These are phyloP conservation scores for Phialophora chinensis DNA, from an alignment of 2,329 filamentous ascomycete species.

Conservation along the genomic window DNA sequence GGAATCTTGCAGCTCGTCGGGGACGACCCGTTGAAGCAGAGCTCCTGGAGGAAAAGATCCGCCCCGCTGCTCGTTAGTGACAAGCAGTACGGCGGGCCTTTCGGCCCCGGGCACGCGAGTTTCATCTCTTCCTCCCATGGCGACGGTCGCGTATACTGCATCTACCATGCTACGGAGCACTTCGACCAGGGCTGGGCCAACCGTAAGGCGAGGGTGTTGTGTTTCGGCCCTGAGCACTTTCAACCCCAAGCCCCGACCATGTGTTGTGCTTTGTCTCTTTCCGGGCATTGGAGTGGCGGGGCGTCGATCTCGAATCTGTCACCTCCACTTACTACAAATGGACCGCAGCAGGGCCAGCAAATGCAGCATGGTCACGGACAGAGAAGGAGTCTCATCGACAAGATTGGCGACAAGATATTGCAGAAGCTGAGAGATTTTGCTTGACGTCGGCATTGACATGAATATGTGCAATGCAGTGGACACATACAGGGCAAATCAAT, in stretches of 20 bases:
- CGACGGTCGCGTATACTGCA: constrained; percentile 33
- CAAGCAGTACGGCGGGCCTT: constrained; percentile 32
- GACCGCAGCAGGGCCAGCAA: neutral
- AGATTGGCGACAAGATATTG: constrained; percentile 7
- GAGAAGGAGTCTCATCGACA: constrained; percentile 12
- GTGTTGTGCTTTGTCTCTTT: constrained; percentile 32
- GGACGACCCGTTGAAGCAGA: constrained; percentile 30
- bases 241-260: constrained; percentile 24
- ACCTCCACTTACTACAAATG: neutral
- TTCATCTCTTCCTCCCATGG: constrained; percentile 34
- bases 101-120: constrained; percentile 39
- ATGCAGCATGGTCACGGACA: neutral
- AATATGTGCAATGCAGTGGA: neutral
- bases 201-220: constrained; percentile 36
- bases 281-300: constrained; percentile 12
- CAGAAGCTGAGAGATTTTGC: neutral
- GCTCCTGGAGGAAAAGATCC: constrained; percentile 35
- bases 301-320: neutral
- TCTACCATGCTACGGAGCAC: constrained; percentile 38
- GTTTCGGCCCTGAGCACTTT: constrained; percentile 28
- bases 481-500: neutral
- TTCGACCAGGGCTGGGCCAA: constrained; percentile 38
- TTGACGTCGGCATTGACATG: neutral
- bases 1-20: constrained; percentile 30
- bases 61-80: constrained; percentile 35